Conservation (phyloP, 805 yeast genomes). For the Scheffersomyces lignosus region DNA sequence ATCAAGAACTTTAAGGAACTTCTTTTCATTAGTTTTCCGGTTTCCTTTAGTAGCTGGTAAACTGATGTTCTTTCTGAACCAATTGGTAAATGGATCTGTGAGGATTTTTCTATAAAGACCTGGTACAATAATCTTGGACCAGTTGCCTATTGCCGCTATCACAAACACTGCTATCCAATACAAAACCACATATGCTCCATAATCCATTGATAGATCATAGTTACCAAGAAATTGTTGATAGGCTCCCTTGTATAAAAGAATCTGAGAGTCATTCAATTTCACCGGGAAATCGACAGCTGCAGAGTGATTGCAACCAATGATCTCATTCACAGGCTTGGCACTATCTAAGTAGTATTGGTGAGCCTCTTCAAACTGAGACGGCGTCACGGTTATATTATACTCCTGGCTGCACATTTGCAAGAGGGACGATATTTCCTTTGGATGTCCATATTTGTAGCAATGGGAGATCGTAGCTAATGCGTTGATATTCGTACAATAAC, state of each 20-base stretch:
- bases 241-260: conserved; percentile 20
- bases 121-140: conserved; percentile 33
- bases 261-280: conserved; percentile 20
- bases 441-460: conserved; percentile 30
- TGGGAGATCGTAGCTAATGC: conserved; percentile 40
- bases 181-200: conserved; percentile 25
- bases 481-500: conserved; percentile 27
- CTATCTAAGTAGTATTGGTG: conserved; percentile 6
- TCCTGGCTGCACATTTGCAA: conserved; percentile 23
- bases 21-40: conserved; percentile 26
- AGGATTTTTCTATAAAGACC: conserved; percentile 10
- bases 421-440: conserved; percentile 22
- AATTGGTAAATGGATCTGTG: conserved; percentile 29
- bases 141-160: conserved; percentile 27
- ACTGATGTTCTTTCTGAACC: conserved; percentile 32
- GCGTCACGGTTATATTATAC: conserved; percentile 19
- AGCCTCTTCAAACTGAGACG: conserved; percentile 21
- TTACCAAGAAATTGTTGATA: conserved; percentile 42
- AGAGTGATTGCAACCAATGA: neutral
- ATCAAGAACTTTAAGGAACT: conserved; percentile 20
- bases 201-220: conserved; percentile 40
- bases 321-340: neutral
- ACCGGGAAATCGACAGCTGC: conserved; percentile 17
- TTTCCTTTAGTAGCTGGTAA: conserved; percentile 40
- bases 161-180: conserved; percentile 33